These are phyloP conservation scores for Agrocybe chaxingu DNA, from an alignment of 768 basidiomycete genomes.

Conservation along the genomic window DNA sequence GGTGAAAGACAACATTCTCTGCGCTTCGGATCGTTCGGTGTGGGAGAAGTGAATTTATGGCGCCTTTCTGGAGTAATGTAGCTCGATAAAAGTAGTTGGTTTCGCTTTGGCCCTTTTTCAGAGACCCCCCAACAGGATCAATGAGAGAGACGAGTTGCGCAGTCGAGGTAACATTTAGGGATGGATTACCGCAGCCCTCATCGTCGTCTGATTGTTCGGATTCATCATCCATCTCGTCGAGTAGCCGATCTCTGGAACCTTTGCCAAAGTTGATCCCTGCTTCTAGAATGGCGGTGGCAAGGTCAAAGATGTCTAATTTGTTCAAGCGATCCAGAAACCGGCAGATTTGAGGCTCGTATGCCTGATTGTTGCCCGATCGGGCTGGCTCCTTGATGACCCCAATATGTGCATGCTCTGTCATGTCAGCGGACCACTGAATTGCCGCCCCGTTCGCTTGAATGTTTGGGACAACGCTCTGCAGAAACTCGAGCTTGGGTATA, in stretches of 20 bases:
- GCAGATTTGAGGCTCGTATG: slow-evolving; percentile 32
- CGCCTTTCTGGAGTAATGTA: neutral
- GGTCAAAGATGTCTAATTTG: slow-evolving; percentile 25
- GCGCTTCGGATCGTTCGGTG: slow-evolving; percentile 7
- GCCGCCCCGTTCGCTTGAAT: slow-evolving; percentile 26
- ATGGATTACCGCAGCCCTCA: too few species aligned
- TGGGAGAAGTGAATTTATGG: slow-evolving; percentile 7
- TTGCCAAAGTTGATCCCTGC: slow-evolving; percentile 1
- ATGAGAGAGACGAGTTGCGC: slow-evolving; percentile 1
- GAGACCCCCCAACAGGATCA: neutral
- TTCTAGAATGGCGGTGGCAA: slow-evolving; percentile 17
- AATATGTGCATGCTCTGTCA: slow-evolving; percentile 30
- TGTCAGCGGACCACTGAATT: slow-evolving; percentile 32
- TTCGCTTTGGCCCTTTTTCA: neutral
- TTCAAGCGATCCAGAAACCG: slow-evolving; percentile 27
- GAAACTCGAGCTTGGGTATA: slow-evolving; percentile 40
- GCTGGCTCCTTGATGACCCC: slow-evolving; percentile 28
- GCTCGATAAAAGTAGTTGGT: neutral
- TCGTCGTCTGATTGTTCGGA: neutral
- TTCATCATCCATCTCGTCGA: neutral
- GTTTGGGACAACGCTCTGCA: slow-evolving; percentile 28
- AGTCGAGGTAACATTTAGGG: neutral
- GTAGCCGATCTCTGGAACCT: too few species aligned
- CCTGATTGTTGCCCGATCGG: slow-evolving; percentile 25
- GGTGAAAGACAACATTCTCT: slow-evolving; percentile 15